These are phyloP conservation scores for Shiraia sp. DNA, from an alignment of 2,329 filamentous ascomycete species.

Conservation along the genomic window DNA sequence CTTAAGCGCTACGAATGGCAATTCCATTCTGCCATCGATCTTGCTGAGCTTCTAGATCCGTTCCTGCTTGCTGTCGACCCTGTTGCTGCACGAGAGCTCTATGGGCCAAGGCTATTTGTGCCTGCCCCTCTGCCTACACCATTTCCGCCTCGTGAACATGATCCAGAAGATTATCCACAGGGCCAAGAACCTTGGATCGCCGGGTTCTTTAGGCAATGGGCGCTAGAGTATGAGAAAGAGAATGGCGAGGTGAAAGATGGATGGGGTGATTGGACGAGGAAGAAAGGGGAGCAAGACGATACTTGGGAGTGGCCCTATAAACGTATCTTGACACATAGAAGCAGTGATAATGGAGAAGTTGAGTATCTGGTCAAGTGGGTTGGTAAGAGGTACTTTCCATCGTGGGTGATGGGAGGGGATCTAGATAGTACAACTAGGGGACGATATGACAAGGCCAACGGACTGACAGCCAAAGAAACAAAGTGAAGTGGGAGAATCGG, in stretches of 20 bases:
- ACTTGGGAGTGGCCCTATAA: conserved; percentile 22
- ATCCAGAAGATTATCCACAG: conserved; percentile 14
- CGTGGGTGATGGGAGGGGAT: conserved; percentile 11
- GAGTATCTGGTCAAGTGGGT: conserved; percentile 19
- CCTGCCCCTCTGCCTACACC: conserved; percentile 5
- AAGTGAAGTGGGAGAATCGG: neutral
- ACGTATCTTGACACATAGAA: conserved; percentile 12
- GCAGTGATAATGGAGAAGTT: conserved; percentile 3
- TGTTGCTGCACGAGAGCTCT: conserved; percentile 3
- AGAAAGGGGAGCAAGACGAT: conserved; percentile 1
- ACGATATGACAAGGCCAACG: conserved; percentile 7
- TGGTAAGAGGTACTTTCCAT: conserved; percentile 11
- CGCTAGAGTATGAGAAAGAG: conserved; percentile 16
- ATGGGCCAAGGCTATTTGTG: conserved; percentile 4
- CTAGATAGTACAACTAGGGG: conserved; percentile 1
- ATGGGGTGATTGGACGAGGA: conserved; percentile 14
- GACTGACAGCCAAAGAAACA: neutral
- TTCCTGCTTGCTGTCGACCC: conserved; percentile 14
- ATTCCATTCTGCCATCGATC: conserved; percentile 14
- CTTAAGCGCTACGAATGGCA: conserved; percentile 20
- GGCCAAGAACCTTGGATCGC: conserved; percentile 21
- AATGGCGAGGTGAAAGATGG: conserved; percentile 18
- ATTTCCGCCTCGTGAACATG: conserved; percentile 14
- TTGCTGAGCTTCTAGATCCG: conserved; percentile 20
- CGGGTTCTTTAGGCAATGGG: conserved; percentile 17